A percentile compares a stretch with the other conserved stretches of the same genome.
These are phyloP conservation scores for Evernia prunastri DNA, from an alignment of 495 filamentous ascomycete species.

Conservation along the genomic window DNA sequence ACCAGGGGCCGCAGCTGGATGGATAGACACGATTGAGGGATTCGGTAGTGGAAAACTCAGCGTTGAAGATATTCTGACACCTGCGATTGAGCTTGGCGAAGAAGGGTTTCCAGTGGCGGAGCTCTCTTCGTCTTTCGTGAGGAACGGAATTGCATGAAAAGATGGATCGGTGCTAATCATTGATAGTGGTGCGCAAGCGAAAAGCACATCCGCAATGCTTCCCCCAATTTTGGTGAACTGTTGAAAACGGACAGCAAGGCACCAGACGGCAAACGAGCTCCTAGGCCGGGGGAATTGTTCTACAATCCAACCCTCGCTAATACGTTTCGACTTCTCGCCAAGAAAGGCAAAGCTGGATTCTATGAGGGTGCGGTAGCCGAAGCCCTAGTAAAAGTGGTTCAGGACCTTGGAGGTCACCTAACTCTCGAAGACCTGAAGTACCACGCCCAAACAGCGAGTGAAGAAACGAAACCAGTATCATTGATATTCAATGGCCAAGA, in stretches of 20 bases:
- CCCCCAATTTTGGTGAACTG: constrained; percentile 80
- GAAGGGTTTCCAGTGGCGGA: constrained; percentile 87
- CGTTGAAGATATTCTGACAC: constrained; percentile 69
- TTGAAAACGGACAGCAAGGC: constrained; percentile 65
- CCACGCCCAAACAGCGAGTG: constrained; percentile 67
- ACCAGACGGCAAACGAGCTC: constrained; percentile 60
- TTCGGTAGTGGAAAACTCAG: constrained; percentile 86
- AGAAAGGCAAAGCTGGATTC: constrained; percentile 82
- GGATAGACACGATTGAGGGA: constrained; percentile 83
- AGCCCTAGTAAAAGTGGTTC: constrained; percentile 68
- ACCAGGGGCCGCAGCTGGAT: constrained; percentile 87
- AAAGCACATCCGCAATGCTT: constrained; percentile 54
- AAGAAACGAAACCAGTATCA: constrained; percentile 75
- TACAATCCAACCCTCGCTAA: constrained; percentile 73
- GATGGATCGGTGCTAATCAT: constrained; percentile 19
- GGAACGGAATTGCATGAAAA: constrained; percentile 28
- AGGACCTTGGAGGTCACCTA: constrained; percentile 70
- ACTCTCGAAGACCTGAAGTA: constrained; percentile 71
- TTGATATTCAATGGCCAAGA: constrained; percentile 68
- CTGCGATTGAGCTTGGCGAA: constrained; percentile 82
- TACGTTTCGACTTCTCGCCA: constrained; percentile 74
- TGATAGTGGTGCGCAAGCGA: constrained; percentile 63
- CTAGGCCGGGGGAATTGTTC: constrained; percentile 79
- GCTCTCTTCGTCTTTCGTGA: constrained; percentile 62
- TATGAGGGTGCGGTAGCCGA: constrained; percentile 80